Conservation (phyloP, 805 yeast genomes). For the Starmerella floricola region DNA sequence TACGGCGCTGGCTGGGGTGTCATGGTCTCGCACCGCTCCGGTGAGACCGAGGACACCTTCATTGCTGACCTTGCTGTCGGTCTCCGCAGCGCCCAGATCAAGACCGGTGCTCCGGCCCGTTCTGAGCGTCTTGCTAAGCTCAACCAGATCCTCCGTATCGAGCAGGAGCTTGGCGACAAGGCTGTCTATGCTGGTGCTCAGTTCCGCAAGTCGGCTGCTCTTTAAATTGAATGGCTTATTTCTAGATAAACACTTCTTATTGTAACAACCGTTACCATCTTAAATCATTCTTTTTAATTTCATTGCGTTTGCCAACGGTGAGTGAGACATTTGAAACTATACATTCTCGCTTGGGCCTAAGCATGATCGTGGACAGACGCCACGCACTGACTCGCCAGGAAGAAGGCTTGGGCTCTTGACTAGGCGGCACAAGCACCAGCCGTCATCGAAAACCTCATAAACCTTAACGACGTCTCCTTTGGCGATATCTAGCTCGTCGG, state of each 20-base stretch:
- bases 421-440: constrained; percentile 70
- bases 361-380: constrained; percentile 21
- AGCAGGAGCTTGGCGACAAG: constrained; percentile 96
- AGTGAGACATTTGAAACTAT: not conserved
- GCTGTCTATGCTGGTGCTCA: constrained; percentile 89
- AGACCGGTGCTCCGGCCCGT: constrained; percentile 99
- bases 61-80: constrained; percentile 97
- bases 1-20: constrained; percentile 98
- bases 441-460: constrained; percentile 74
- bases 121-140: constrained; percentile 98
- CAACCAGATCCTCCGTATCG: constrained; percentile 96
- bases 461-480: constrained; percentile 64
- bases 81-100: constrained; percentile 95
- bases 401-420: not conserved
- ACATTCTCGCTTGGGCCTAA: not conserved
- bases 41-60: constrained; percentile 98
- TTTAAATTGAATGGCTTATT: constrained; percentile 19
- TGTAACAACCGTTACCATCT: too few species aligned
- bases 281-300: too few species aligned
- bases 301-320: not conserved
- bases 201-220: constrained; percentile 49
- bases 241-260: not conserved
- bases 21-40: constrained; percentile 99
- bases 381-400: constrained; percentile 7
- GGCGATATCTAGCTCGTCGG: constrained; percentile 60